These are phyloP conservation scores for Sugiyamaella qingdaonensis DNA, from an alignment of 805 yeast species.

Conservation along the genomic window DNA sequence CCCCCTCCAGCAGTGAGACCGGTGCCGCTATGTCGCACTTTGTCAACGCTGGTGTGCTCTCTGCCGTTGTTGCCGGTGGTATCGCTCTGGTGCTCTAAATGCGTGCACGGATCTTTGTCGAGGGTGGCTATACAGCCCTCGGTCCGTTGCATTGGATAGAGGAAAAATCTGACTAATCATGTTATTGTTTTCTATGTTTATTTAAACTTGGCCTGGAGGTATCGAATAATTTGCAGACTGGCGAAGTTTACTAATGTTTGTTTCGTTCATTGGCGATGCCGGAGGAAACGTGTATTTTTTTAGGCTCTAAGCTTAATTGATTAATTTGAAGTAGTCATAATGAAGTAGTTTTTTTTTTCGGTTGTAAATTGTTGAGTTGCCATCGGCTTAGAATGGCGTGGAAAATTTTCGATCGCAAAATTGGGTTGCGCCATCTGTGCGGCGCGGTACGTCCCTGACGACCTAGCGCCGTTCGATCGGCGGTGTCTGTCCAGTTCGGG, in stretches of 20 bases:
- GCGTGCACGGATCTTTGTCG: not conserved
- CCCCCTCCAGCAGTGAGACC: slow-evolving; percentile 21
- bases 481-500: no score
- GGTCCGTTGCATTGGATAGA: not conserved
- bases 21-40: slow-evolving; percentile 31
- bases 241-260: not conserved
- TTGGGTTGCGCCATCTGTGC: no score
- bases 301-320: slow-evolving; percentile 3
- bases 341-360: not conserved
- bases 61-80: slow-evolving; percentile 39
- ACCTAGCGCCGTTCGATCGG: no score
- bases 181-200: not conserved
- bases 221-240: not conserved
- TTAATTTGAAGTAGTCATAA: not conserved
- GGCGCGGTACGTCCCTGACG: no score
- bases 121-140: no score
- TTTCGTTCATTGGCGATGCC: not conserved
- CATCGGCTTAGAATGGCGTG: no score
- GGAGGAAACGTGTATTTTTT: slow-evolving; percentile 6
- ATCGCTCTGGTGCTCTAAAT: slow-evolving; percentile 36
- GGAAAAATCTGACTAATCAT: slow-evolving; percentile 1
- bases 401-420: no score
- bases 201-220: slow-evolving; percentile 2
- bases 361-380: not conserved
- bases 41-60: slow-evolving; percentile 36